phyloP scores from a whole-genome alignment of 2,329 filamentous ascomycete genomes.

The Coniochaeta ligniaria region DNA sequence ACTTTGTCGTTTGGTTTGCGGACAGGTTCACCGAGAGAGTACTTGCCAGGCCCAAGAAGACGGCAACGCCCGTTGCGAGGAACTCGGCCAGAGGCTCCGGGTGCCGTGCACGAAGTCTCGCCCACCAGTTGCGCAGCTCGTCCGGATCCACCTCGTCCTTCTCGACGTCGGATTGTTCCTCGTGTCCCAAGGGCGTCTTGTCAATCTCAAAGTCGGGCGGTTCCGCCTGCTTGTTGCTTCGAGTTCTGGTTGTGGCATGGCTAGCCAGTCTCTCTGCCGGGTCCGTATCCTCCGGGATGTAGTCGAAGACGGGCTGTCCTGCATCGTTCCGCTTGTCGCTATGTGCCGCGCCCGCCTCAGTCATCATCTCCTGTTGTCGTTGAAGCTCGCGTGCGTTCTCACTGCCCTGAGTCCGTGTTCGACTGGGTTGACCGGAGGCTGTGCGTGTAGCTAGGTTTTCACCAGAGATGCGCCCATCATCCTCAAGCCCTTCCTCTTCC shows the following conservation, averaged over 20 bases:
- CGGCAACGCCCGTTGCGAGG: conserved; percentile 15
- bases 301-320: background rate
- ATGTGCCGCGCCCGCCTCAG: background rate
- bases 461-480: background rate
- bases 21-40: conserved; percentile 20
- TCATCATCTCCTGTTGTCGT: background rate
- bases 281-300: background rate
- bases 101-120: conserved; percentile 18
- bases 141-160: conserved; percentile 13
- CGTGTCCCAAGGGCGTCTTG: conserved; percentile 8
- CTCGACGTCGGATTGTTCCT: conserved; percentile 12
- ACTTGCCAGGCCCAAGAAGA: conserved; percentile 18
- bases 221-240: background rate
- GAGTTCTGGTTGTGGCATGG: conserved; percentile 2
- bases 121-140: conserved; percentile 19
- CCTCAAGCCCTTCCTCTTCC: background rate
- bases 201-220: background rate
- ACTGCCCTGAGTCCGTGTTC: background rate
- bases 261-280: background rate
- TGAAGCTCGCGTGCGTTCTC: background rate
- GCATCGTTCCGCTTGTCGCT: background rate
- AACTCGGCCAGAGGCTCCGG: conserved; percentile 20
- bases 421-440: background rate
- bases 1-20: conserved; percentile 11
- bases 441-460: background rate